Evolutionary conservation across 225 moss, liverwort and hornwort genomes (phyloP).

Genomic region (Pseudisothecium myosuroides): DNA sequence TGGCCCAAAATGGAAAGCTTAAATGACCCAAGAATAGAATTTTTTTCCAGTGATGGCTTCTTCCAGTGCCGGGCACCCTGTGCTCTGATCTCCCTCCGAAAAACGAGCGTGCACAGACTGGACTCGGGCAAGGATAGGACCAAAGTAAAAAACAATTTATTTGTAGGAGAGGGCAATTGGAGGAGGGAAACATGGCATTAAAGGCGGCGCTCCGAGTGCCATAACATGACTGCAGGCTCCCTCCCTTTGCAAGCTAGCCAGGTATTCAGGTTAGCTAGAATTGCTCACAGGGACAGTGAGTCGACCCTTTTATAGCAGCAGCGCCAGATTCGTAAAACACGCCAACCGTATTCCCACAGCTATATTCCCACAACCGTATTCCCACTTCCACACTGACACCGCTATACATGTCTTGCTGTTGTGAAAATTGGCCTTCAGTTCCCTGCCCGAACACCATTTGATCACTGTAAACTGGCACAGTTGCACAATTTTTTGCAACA

Average conservation of each 20-base stretch:
- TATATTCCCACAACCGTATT: no score
- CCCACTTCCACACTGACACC: neutral
- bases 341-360: neutral
- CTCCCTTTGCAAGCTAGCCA: neutral
- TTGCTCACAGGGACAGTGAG: neutral
- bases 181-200: neutral
- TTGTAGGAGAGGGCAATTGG: neutral
- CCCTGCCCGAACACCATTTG: neutral
- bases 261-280: neutral
- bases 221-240: neutral
- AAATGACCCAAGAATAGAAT: neutral
- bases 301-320: neutral
- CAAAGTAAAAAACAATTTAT: neutral
- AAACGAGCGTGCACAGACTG: constrained; percentile 7
- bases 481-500: neutral
- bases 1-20: neutral
- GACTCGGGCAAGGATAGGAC: neutral
- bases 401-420: neutral
- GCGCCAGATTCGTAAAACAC: neutral
- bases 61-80: neutral
- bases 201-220: constrained; percentile 32
- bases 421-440: neutral
- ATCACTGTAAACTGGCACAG: neutral
- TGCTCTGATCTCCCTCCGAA: neutral
- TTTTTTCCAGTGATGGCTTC: neutral